These are phyloP conservation scores for Tricholoma terreum DNA, from an alignment of 768 basidiomycete genomes.

Conservation along the genomic window DNA sequence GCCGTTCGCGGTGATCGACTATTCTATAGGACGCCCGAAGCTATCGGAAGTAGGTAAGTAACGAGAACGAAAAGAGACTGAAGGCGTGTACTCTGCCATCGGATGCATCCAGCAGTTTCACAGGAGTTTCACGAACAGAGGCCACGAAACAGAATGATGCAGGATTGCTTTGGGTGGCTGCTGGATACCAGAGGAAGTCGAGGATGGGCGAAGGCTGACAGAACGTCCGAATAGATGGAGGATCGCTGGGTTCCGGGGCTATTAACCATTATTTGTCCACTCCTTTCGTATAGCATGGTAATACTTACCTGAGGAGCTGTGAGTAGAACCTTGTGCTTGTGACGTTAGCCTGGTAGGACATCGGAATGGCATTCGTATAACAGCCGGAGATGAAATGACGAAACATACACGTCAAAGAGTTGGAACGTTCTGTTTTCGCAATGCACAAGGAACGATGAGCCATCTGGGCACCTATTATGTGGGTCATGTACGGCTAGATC, in stretches of 20 bases:
- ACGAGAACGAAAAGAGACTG: neutral
- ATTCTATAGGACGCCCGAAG: conserved; percentile 89
- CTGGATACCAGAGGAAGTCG: conserved; percentile 84
- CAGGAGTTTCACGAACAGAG: conserved; percentile 80
- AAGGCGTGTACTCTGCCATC: conserved; percentile 61
- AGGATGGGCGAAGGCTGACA: conserved; percentile 69
- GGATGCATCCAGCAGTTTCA: conserved; percentile 78
- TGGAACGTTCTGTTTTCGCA: conserved; percentile 72
- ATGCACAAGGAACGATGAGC: conserved; percentile 60
- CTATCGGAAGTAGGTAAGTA: conserved; percentile 36
- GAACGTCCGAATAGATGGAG: conserved; percentile 25
- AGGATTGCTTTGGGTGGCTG: conserved; percentile 54
- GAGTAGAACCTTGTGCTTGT: neutral
- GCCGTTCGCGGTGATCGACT: conserved; percentile 90
- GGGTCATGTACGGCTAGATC: neutral
- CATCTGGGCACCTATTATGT: conserved; percentile 67
- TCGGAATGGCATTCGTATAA: neutral
- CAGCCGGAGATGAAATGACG: neutral
- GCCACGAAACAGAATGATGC: conserved; percentile 80
- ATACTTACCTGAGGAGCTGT: neutral
- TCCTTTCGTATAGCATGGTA: no score
- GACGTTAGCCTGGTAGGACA: neutral
- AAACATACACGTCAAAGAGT: conserved; percentile 46
- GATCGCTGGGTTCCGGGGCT: neutral
- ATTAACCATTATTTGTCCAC: neutral